Base-by-base conservation (phyloP, 306 rosid species). In the Ammopiptanthus mongolicus region DNA sequence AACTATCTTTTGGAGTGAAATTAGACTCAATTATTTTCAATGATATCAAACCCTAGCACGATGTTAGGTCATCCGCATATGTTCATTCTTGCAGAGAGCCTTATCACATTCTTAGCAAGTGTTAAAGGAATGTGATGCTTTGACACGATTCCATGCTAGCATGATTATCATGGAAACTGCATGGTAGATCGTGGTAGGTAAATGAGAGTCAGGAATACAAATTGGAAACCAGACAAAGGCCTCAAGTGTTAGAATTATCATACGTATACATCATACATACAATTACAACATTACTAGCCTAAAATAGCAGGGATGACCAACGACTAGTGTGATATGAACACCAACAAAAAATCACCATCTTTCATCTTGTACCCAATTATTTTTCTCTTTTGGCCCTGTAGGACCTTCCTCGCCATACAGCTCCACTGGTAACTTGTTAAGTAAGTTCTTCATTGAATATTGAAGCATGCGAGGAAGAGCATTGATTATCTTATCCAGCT, bases 371-470 rank as follows among this genome's bases (percentile, higher is more conserved):
- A 58, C 21, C 87, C 87, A 83, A 28, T 79, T 83, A 42, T 83
- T 71, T 79, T 83, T 83, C 77, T 83, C 79, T 75, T 83, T 83
- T 65, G 87, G 87, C 21, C 87, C 87, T n/a, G 87, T 75, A 53
- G 87, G 87, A 71, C 87, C 87, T 65, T 79, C 82, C 81, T 83
- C 87, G 8, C 84, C 84, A 71, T 79, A 83, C 61, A 83, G 64
- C 65, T 83, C 87, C 76, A 75, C 55, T 3, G 87, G 84, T 28
- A 83, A 52, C 73, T 75, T 83, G 76, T 79, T 57, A 23, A 71
- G 22, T 0, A 83, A 64, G 73, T 18, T 65, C 65, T 61, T 76
- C 57, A 76, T 25, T 13, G 87, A 51, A 71, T 65, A 21, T 12
- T 9, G 74, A 71, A 83, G 82, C 63, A 76, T 31, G 33, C 25